phyloP scores from a whole-genome alignment of 164 flowering plant genomes.

The Houttuynia cordata region DNA sequence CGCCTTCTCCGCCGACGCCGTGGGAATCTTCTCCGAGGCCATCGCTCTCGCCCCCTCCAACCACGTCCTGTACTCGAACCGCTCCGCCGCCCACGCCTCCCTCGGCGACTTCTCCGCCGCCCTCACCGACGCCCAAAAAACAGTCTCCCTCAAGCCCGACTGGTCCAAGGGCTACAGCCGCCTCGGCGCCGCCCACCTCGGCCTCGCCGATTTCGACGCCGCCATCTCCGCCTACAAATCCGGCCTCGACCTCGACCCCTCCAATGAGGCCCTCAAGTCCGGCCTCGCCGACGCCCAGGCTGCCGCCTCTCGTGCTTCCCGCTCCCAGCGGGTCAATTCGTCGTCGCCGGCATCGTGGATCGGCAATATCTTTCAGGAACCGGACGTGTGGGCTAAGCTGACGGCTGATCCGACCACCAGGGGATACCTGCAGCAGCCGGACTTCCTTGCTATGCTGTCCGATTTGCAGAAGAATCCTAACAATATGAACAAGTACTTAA shows the following conservation, averaged over 20 bases:
- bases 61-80: constrained; percentile 94
- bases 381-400: constrained; percentile 91
- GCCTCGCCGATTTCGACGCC: constrained; percentile 35
- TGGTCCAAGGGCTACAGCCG: constrained; percentile 93
- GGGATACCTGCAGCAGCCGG: constrained; percentile 62
- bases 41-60: constrained; percentile 71
- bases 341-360: constrained; percentile 27
- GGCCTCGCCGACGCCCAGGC: constrained; percentile 71
- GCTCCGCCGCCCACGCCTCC: constrained; percentile 94
- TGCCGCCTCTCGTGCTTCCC: constrained; percentile 23
- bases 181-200: constrained; percentile 78
- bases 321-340: not conserved
- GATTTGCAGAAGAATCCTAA: constrained; percentile 84
- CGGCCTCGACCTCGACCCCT: constrained; percentile 79
- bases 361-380: constrained; percentile 66
- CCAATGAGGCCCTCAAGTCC: constrained; percentile 63
- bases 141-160: constrained; percentile 76
- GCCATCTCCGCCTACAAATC: constrained; percentile 64
- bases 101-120: constrained; percentile 54
- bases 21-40: constrained; percentile 74
- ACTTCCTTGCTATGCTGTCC: constrained; percentile 74
- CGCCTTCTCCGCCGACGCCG: constrained; percentile 73
- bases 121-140: constrained; percentile 66
- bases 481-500: constrained; percentile 55
- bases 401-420: constrained; percentile 75